A percentile compares a stretch with the other conserved stretches of the same genome.
phyloP scores from a whole-genome alignment of 768 basidiomycete genomes.

The Trametes gibbosa region DNA sequence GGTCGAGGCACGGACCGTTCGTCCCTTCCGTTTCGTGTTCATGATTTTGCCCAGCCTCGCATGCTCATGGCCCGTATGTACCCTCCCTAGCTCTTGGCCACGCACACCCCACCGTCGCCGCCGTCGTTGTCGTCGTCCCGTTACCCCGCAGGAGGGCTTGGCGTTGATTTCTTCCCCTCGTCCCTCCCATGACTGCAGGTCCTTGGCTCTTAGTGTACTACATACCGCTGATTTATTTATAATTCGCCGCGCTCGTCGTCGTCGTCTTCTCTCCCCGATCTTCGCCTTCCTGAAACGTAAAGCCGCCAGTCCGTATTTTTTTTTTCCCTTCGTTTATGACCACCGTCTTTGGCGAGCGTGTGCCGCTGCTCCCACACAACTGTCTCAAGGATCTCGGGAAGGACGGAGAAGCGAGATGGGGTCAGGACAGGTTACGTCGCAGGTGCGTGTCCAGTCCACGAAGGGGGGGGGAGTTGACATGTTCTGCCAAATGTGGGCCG shows the following conservation, averaged over 20 bases:
- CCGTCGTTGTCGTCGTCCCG: not conserved
- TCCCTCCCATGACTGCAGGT: constrained; percentile 2
- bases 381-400: too few species aligned
- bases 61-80: not conserved
- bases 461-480: too few species aligned
- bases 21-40: not conserved
- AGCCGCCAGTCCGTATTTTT: too few species aligned
- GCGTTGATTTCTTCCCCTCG: not conserved
- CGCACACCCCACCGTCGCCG: not conserved
- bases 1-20: constrained; percentile 15
- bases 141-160: constrained; percentile 10
- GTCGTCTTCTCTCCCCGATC: not conserved
- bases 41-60: not conserved
- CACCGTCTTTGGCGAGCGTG: too few species aligned
- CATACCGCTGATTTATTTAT: constrained; percentile 22
- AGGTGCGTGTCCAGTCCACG: too few species aligned
- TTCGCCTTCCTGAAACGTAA: not conserved
- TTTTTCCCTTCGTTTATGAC: too few species aligned
- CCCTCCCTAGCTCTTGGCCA: not conserved
- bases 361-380: too few species aligned
- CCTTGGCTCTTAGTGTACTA: constrained; percentile 14
- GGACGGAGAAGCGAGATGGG: too few species aligned
- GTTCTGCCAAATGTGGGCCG: too few species aligned
- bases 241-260: constrained; percentile 3
- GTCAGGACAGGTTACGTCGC: too few species aligned